Evolutionary conservation across 768 basidiomycete species (phyloP).

Genomic region (Leccinellum luteum): DNA sequence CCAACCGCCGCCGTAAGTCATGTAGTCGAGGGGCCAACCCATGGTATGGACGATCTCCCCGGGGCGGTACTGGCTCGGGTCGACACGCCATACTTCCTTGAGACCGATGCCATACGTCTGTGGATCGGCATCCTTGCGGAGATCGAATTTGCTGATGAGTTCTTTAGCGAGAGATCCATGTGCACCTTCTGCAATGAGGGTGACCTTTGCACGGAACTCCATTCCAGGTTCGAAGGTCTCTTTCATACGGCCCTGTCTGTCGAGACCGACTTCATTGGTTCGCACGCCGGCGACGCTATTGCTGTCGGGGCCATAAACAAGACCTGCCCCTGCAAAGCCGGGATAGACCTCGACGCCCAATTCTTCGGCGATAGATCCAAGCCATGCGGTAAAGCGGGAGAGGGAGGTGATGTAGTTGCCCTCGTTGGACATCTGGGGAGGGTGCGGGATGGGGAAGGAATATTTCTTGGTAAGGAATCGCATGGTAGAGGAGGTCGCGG

Average conservation of each 20-base stretch:
- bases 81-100: conserved; percentile 97
- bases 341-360: conserved; percentile 94
- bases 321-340: conserved; percentile 88
- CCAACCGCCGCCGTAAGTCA: conserved; percentile 86
- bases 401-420: conserved; percentile 93
- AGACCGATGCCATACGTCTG: conserved; percentile 97
- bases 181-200: conserved; percentile 91
- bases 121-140: conserved; percentile 65
- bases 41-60: conserved; percentile 87
- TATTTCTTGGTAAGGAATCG: conserved; percentile 69
- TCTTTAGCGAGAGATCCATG: conserved; percentile 89
- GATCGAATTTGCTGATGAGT: conserved; percentile 67
- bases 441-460: conserved; percentile 86
- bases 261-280: conserved; percentile 93
- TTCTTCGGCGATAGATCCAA: conserved; percentile 80
- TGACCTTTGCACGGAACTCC: conserved; percentile 91
- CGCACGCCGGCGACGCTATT: conserved; percentile 57
- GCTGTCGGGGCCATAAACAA: conserved; percentile 63
- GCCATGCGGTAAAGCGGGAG: conserved; percentile 86
- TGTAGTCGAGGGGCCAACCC: conserved; percentile 85
- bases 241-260: conserved; percentile 72
- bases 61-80: conserved; percentile 56
- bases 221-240: conserved; percentile 93
- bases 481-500: conserved; percentile 80
- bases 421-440: conserved; percentile 94